Conservation (phyloP, 208 protist species). For the Crithidia bombi region DNA sequence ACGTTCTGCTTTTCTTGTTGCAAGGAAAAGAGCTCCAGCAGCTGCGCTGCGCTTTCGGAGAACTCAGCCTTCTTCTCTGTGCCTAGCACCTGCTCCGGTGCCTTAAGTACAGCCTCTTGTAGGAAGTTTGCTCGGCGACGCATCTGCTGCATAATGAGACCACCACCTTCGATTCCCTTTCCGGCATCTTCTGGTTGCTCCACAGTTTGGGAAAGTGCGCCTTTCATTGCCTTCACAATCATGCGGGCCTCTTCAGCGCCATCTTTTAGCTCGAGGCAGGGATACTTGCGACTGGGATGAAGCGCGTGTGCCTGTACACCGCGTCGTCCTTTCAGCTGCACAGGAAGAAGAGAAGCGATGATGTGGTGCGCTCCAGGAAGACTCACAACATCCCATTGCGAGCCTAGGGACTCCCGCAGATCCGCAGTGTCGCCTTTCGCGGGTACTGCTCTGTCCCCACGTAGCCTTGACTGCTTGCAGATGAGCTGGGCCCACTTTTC, state of each 20-base stretch:
- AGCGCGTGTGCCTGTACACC: conserved; percentile 53
- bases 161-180: conserved; percentile 17
- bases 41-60: conserved; percentile 37
- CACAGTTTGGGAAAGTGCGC: conserved; percentile 36
- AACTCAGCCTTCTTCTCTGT: conserved; percentile 28
- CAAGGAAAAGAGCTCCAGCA: conserved; percentile 63
- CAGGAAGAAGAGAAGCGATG: conserved; percentile 67
- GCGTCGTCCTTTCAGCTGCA: conserved; percentile 62
- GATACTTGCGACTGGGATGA: conserved; percentile 60
- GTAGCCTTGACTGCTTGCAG: conserved; percentile 45
- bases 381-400: conserved; percentile 61
- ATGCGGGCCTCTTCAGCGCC: conserved; percentile 21
- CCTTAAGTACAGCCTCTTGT: conserved; percentile 17
- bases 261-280: conserved; percentile 42
- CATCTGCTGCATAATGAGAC: conserved; percentile 32
- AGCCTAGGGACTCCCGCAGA: conserved; percentile 42
- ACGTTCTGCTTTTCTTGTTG: conserved; percentile 62
- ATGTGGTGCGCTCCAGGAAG: conserved; percentile 41
- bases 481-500: conserved; percentile 57
- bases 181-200: conserved; percentile 29
- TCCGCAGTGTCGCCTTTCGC: conserved; percentile 10
- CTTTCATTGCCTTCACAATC: conserved; percentile 57
- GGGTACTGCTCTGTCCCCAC: conserved; percentile 13
- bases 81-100: conserved; percentile 9
- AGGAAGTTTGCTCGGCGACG: conserved; percentile 23